These are phyloP conservation scores for Tuber indicum DNA, from an alignment of 495 filamentous ascomycete genomes.

Conservation along the genomic window DNA sequence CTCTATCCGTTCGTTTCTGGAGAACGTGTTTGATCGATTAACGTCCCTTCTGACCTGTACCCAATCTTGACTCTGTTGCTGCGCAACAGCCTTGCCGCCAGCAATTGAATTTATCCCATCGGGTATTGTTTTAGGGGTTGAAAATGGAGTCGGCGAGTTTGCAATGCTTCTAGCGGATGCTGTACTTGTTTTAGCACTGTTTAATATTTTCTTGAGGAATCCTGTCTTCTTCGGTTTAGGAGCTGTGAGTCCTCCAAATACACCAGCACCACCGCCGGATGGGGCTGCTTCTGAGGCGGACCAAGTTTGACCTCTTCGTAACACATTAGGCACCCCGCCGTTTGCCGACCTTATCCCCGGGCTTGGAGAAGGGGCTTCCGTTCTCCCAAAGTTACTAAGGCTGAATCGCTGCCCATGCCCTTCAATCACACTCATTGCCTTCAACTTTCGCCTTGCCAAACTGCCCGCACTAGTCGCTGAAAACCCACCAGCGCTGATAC, in stretches of 20 bases:
- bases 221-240: conserved; percentile 86
- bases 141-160: conserved; percentile 47
- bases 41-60: conserved; percentile 92
- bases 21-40: conserved; percentile 87
- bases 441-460: conserved; percentile 66
- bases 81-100: conserved; percentile 45
- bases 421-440: conserved; percentile 51
- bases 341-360: conserved; percentile 15
- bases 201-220: conserved; percentile 94
- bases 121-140: conserved; percentile 44
- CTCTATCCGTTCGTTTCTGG: conserved; percentile 77
- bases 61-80: conserved; percentile 66
- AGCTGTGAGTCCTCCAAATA: conserved; percentile 72
- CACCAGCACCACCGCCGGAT: conserved; percentile 35
- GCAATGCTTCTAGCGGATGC: conserved; percentile 84
- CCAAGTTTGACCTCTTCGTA: conserved; percentile 39
- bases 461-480: conserved; percentile 95
- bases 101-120: conserved; percentile 52
- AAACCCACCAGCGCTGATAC: conserved; percentile 77
- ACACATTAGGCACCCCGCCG: conserved; percentile 1
- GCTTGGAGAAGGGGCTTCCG: conserved; percentile 54
- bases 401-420: conserved; percentile 16
- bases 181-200: conserved; percentile 87
- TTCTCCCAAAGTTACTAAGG: conserved; percentile 46
- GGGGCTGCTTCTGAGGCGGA: conserved; percentile 18